Conservation (phyloP, 441 rosid species). For the Isatis lusitanica region DNA sequence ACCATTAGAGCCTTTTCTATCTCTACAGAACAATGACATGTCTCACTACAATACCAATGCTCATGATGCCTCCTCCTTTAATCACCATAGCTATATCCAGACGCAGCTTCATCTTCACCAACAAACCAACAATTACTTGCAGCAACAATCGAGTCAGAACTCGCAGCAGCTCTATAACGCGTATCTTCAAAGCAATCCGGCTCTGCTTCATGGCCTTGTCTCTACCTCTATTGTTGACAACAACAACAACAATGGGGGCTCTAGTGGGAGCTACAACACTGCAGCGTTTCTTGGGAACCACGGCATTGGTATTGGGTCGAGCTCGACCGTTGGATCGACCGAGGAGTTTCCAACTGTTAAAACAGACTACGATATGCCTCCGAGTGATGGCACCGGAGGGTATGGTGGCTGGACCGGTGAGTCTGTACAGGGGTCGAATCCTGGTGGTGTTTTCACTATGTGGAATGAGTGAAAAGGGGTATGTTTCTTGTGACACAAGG, state of each 20-base stretch:
- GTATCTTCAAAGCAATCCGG: constrained; percentile 68
- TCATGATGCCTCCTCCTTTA: constrained; percentile 61
- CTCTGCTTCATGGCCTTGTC: constrained; percentile 62
- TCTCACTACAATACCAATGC: constrained; percentile 49
- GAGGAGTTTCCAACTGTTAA: constrained; percentile 72
- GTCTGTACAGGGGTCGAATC: constrained; percentile 71
- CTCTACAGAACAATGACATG: constrained; percentile 68
- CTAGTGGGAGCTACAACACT: constrained; percentile 37
- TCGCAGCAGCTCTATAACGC: constrained; percentile 60
- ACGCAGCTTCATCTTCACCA: constrained; percentile 79
- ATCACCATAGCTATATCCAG: constrained; percentile 55
- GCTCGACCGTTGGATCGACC: constrained; percentile 48
- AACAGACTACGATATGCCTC: constrained; percentile 82
- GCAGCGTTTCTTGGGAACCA: constrained; percentile 55
- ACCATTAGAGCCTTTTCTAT: constrained; percentile 66
- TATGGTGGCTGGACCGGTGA: constrained; percentile 76
- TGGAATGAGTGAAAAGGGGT: constrained; percentile 66
- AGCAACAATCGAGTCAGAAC: constrained; percentile 50
- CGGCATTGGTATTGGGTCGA: constrained; percentile 52
- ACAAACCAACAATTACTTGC: constrained; percentile 49
- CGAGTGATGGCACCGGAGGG: constrained; percentile 44
- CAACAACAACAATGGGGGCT: constrained; percentile 48
- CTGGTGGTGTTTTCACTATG: constrained; percentile 77
- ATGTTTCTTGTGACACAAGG: constrained; percentile 23
- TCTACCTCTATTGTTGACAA: constrained; percentile 41